A percentile compares a stretch with the other conserved stretches of the same genome.
Conservation (phyloP, 768 basidiomycete genomes). For the Daedalea quercina region DNA sequence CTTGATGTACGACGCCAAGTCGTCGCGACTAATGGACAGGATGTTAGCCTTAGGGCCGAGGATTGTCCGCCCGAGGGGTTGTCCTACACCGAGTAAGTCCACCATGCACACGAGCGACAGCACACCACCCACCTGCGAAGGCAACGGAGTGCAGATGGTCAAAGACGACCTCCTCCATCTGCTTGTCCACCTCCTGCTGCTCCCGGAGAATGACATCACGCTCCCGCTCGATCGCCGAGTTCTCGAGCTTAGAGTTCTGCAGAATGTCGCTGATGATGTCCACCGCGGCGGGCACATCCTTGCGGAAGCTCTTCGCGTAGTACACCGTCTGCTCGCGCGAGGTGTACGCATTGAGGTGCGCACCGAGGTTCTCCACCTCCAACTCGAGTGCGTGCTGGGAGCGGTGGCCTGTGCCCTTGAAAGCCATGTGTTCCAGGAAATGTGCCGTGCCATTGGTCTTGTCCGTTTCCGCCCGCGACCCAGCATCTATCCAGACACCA, state of each 20-base stretch:
- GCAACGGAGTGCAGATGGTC: constrained; percentile 97
- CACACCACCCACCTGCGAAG: constrained; percentile 71
- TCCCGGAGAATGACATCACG: constrained; percentile 94
- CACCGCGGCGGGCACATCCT: constrained; percentile 85
- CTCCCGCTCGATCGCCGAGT: constrained; percentile 84
- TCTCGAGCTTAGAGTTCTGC: constrained; percentile 92
- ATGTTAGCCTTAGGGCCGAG: constrained; percentile 96
- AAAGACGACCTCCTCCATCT: constrained; percentile 96
- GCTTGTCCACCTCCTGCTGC: constrained; percentile 99
- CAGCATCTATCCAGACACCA: constrained; percentile 98
- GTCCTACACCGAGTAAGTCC: constrained; percentile 44
- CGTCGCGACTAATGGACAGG: constrained; percentile 87
- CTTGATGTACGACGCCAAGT: constrained; percentile 87
- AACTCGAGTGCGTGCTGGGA: constrained; percentile 88
- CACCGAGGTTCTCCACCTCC: constrained; percentile 96
- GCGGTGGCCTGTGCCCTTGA: constrained; percentile 90
- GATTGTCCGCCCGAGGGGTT: constrained; percentile 94
- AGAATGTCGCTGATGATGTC: constrained; percentile 98
- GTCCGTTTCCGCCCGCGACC: constrained; percentile 93
- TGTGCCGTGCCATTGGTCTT: constrained; percentile 95
- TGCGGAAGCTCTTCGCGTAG: constrained; percentile 97
- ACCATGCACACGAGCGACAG: background rate
- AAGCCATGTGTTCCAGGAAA: constrained; percentile 98
- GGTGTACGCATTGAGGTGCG: constrained; percentile 97
- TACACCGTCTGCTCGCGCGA: constrained; percentile 99